A percentile compares a stretch with the other conserved stretches of the same genome.
phyloP scores from a whole-genome alignment of 139 green algal species.

The Chlamydomonas eustigma region DNA sequence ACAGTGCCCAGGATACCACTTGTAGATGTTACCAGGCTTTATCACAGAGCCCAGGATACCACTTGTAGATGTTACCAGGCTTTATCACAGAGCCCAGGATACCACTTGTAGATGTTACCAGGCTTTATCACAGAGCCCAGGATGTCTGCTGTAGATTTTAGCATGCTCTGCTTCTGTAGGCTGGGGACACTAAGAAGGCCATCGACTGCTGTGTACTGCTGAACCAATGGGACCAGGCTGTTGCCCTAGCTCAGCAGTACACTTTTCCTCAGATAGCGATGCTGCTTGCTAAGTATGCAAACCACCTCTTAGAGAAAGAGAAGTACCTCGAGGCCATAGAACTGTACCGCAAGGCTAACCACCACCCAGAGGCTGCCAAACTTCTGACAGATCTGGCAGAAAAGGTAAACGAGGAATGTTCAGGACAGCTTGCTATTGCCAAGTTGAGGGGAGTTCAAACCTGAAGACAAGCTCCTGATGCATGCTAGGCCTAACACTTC shows the following conservation, averaged over 20 bases:
- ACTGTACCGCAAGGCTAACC: slow-evolving; percentile 60
- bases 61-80: too few species aligned
- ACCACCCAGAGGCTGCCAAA: slow-evolving; percentile 18
- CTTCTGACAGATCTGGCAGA: slow-evolving; percentile 9
- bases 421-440: too few species aligned
- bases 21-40: too few species aligned
- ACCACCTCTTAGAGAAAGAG: slow-evolving; percentile 63
- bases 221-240: slow-evolving; percentile 79
- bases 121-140: too few species aligned
- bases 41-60: too few species aligned
- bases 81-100: too few species aligned
- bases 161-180: slow-evolving; percentile 20
- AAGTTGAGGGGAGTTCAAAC: not conserved
- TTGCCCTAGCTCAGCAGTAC: slow-evolving; percentile 60
- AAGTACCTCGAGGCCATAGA: slow-evolving; percentile 57
- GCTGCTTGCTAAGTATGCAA: slow-evolving; percentile 70
- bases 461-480: too few species aligned
- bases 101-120: too few species aligned
- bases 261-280: slow-evolving; percentile 60
- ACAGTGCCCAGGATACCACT: too few species aligned
- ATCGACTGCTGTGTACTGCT: slow-evolving; percentile 76
- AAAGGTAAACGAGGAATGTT: too few species aligned
- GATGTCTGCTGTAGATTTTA: too few species aligned
- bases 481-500: too few species aligned
- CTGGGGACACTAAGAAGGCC: slow-evolving; percentile 62